A percentile compares a stretch with the other conserved stretches of the same genome.
Evolutionary conservation across 2,329 filamentous ascomycete species (phyloP).

Genomic region (Dendrostoma leiphaemia): DNA sequence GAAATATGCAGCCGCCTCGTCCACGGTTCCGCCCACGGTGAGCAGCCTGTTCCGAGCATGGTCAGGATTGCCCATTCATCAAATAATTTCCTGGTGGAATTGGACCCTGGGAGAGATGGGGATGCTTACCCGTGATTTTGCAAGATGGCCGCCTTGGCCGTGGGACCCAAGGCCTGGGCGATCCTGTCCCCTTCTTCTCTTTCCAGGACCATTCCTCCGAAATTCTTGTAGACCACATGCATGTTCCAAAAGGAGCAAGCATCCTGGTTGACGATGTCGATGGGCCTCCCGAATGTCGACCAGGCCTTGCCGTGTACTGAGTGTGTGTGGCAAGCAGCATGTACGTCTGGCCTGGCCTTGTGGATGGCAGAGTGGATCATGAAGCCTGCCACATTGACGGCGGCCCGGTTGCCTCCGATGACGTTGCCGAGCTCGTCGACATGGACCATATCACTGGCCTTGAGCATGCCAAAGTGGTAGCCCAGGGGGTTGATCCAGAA

Average conservation of each 20-base stretch:
- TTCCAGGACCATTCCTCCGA: slow-evolving; percentile 61
- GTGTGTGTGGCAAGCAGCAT: slow-evolving; percentile 57
- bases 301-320: slow-evolving; percentile 55
- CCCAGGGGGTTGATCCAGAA: slow-evolving; percentile 57
- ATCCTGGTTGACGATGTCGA: slow-evolving; percentile 59
- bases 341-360: slow-evolving; percentile 52
- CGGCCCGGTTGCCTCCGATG: slow-evolving; percentile 1
- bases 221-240: slow-evolving; percentile 58
- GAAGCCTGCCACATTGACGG: slow-evolving; percentile 46
- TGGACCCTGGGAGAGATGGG: slow-evolving; percentile 41
- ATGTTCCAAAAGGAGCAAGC: slow-evolving; percentile 50
- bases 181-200: slow-evolving; percentile 59
- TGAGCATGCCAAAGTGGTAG: slow-evolving; percentile 55
- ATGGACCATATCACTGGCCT: slow-evolving; percentile 37
- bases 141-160: background rate
- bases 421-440: background rate
- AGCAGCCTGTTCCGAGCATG: slow-evolving; percentile 66
- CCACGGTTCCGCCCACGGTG: slow-evolving; percentile 62
- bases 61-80: slow-evolving; percentile 61
- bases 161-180: slow-evolving; percentile 51
- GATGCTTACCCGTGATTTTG: background rate
- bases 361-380: slow-evolving; percentile 56
- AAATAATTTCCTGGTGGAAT: too few relatives aligned
- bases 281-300: slow-evolving; percentile 48
- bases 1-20: slow-evolving; percentile 66